Base-by-base conservation (phyloP, 2,329 filamentous ascomycete species). In the Nemania sp. region DNA sequence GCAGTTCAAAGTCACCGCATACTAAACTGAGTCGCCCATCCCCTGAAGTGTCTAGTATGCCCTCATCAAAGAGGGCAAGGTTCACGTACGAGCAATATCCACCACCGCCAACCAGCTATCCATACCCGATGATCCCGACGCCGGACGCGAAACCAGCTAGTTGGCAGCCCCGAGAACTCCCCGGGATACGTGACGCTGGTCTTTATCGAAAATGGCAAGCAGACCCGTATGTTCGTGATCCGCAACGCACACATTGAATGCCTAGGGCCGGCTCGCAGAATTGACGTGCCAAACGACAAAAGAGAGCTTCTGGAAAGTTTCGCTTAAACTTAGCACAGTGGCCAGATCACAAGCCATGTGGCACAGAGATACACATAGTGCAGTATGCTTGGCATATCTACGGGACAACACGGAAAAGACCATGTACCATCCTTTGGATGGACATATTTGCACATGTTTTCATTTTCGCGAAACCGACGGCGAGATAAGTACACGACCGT, bases 111-210 rank as follows among this genome's bases (percentile, higher is more conserved):
- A 57, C 69, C 1, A 67, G 68, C 17, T 67, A 64, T 29, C 74
- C 77, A n/a, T 70, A 74, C 15, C 61, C 60, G 18, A 51, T 62
- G 50, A 65, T 66, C 20, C 53, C 64, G 32, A 47, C 72, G 12
- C 67, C 76, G 13, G 78, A 81, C 20, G 72, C 74, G n/a, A 77
- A 76, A 59, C 70, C 64, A 46, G 52, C 75, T 25, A 58, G 52
- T 21, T 76, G 78, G 69, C 79, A 77, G 34, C 73, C 74, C 49
- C 73, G 72, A 17, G 79, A 84, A 52, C 67, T 82, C 43, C 77
- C 81, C 59, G 77, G 78, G 35, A 79, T 84, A 35, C 77, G 80
- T 20, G 81, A 84, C 55, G 78, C 83, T 48, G 76, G 80, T 46
- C 68, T 84, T 64, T 73, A 73, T 61, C 78, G 79, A 65, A 75